These are phyloP conservation scores for Psidium guajava DNA, from an alignment of 345 rosid genomes.

Conservation along the genomic window DNA sequence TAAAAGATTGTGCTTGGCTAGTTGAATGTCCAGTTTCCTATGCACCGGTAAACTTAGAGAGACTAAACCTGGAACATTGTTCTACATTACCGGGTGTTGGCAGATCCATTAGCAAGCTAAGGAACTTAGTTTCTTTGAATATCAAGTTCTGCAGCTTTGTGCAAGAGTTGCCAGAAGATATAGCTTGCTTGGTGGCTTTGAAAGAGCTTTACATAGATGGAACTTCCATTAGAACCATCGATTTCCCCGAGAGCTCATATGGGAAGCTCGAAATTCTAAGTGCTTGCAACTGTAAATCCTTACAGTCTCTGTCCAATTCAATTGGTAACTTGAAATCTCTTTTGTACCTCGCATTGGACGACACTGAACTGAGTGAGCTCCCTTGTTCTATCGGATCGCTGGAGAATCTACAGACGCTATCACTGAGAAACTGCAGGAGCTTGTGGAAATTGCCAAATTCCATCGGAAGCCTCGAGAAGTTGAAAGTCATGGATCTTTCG, in stretches of 20 bases:
- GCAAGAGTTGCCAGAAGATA: not conserved
- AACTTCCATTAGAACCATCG: accelerated
- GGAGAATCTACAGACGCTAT: not conserved
- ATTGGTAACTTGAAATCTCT: not conserved
- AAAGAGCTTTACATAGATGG: not conserved
- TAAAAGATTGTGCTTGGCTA: not conserved
- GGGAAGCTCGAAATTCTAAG: not conserved
- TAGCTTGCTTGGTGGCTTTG: accelerated
- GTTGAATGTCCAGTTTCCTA: not conserved
- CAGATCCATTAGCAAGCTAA: not conserved
- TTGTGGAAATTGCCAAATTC: not conserved
- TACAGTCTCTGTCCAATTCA: accelerated
- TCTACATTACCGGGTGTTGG: not conserved
- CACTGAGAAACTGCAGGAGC: not conserved
- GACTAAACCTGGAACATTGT: not conserved
- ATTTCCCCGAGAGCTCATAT: accelerated
- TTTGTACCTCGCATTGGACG: not conserved
- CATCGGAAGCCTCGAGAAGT: not conserved
- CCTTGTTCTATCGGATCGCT: not conserved
- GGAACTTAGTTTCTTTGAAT: not conserved
- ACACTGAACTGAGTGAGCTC: not conserved
- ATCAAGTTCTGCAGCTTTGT: not conserved
- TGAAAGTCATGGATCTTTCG: not conserved
- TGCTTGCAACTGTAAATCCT: not conserved
- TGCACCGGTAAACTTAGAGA: not conserved